Base-by-base conservation (phyloP, 2,329 filamentous ascomycete species). In the Dothideomycetes sp. region DNA sequence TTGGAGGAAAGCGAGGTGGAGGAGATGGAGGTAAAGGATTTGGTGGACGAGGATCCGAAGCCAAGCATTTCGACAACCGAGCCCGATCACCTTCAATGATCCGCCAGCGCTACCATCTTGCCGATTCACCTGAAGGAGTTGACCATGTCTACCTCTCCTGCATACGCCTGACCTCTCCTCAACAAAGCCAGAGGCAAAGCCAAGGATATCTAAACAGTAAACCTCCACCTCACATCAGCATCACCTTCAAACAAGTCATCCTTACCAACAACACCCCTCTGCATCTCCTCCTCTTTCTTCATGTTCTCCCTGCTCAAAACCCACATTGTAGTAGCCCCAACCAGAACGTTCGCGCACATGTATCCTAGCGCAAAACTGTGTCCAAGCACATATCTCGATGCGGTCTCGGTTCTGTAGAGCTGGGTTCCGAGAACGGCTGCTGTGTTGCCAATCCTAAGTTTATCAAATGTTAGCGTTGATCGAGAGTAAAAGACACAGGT, bases 361-460 rank as follows among this genome's bases (percentile, higher is more conserved):
- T 84, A 84, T 0, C 65, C 78, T 30, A 84, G 53, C 0, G 80
- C 78, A 50, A 84, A 73, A 0, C 72, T 71, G 55, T 85, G 80
- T 0, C 82, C 81, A 0, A 84, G 63, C 34, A 78, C 65, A 50
- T 75, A 84, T 22, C 76, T 63, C 1, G 80, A 81, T 0, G 69
- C 73, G 19, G 76, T 74, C 2, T 68, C 63, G 0, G 69, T 64
- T 2, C 80, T 67, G 55, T 84, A 84, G 1, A 85, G 55, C 57
- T 85, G 80, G 1, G 80, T 84, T 0, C 80, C 80, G 17, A 85
- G 50, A 0, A 84, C 76, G 0, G 78, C 79, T 0, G 80, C 80
- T 1, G 80, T 53, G 48, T 83, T 84, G 0, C 80, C 81, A 36
- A 84, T 78, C n/a, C n/a, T n/a, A n/a, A n/a, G n/a, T n/a, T n/a